phyloP scores from a whole-genome alignment of 345 rosid genomes.

The Eutrema japonicum region DNA sequence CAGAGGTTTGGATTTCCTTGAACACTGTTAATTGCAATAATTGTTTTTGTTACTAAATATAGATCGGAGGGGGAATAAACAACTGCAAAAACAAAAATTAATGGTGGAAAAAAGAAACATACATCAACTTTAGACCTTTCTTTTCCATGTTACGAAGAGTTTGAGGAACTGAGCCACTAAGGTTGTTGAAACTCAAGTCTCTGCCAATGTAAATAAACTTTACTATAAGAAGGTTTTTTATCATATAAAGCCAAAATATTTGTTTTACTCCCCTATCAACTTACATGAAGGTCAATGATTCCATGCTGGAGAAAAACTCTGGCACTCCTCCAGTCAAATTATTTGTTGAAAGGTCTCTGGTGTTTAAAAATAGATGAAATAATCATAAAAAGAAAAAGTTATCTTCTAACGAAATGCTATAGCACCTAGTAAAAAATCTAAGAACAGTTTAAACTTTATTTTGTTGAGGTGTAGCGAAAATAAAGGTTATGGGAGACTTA shows the following conservation, averaged over 20 bases:
- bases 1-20: background rate
- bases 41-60: no score
- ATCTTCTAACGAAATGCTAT: background rate
- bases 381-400: background rate
- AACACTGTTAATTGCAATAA: background rate
- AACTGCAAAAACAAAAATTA: background rate
- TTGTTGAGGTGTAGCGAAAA: background rate
- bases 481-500: background rate
- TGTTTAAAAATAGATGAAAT: background rate
- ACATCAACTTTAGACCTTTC: background rate
- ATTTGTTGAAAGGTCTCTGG: background rate
- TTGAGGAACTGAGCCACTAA: background rate
- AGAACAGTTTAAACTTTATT: no score
- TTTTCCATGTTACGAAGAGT: background rate
- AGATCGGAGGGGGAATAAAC: background rate
- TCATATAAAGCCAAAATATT: background rate
- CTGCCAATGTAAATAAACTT: background rate
- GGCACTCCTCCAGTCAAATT: background rate
- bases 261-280: background rate
- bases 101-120: constrained; percentile 4
- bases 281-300: constrained; percentile 1
- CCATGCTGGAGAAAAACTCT: background rate
- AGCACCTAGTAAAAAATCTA: background rate
- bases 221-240: background rate
- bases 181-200: constrained; percentile 6